Evolutionary conservation across 768 basidiomycete species (phyloP).

Genomic region (Boletus reticulatus): DNA sequence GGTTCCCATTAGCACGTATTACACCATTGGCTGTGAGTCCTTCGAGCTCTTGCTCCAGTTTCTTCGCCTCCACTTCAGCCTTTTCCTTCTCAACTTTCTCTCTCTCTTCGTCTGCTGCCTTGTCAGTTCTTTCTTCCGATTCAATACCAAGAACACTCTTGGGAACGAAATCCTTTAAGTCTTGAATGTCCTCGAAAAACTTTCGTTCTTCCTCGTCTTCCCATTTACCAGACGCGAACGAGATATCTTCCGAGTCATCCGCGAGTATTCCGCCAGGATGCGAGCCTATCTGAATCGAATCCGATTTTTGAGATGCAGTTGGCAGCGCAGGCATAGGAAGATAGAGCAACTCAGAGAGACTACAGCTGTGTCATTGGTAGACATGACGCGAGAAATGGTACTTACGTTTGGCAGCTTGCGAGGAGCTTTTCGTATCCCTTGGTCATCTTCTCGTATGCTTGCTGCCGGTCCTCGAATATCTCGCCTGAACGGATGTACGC

Average conservation of each 20-base stretch:
- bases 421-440: constrained; percentile 92
- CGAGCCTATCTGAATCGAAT: constrained; percentile 77
- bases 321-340: constrained; percentile 82
- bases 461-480: constrained; percentile 98
- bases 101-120: constrained; percentile 41
- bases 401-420: constrained; percentile 83
- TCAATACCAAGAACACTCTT: constrained; percentile 78
- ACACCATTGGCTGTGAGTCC: constrained; percentile 47
- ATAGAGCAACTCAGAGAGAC: constrained; percentile 89
- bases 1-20: constrained; percentile 19
- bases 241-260: constrained; percentile 57
- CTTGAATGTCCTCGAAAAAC: constrained; percentile 92
- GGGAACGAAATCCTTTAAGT: constrained; percentile 90
- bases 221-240: constrained; percentile 75
- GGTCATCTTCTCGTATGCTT: constrained; percentile 99
- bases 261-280: constrained; percentile 39
- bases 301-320: constrained; percentile 73
- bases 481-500: constrained; percentile 99
- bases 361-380: constrained; percentile 30
- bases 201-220: constrained; percentile 95
- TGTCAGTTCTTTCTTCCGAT: constrained; percentile 38
- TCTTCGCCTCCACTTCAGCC: constrained; percentile 63
- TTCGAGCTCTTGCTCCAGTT: constrained; percentile 76
- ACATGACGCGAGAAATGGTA: constrained; percentile 3
- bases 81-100: constrained; percentile 55